Evolutionary conservation across 2,329 filamentous ascomycete species (phyloP).

Genomic region (Colletotrichum shisoi): DNA sequence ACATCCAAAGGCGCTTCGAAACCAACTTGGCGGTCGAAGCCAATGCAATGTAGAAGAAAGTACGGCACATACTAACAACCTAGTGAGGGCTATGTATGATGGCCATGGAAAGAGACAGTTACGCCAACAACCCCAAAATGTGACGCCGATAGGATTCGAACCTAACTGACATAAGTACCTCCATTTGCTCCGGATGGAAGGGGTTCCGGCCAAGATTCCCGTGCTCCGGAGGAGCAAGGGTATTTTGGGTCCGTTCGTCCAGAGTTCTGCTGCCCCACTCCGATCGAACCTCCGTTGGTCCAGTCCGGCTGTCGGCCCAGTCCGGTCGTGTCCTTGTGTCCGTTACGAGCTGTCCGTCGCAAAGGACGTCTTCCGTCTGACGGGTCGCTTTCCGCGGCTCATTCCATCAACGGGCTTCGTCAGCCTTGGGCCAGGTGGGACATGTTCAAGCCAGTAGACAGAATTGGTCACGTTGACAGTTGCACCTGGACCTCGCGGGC

Average conservation of each 20-base stretch:
- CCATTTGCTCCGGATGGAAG: too few species aligned
- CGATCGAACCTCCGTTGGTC: conserved; percentile 25
- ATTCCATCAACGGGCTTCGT: neutral
- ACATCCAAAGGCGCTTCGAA: neutral
- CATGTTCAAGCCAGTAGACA: neutral
- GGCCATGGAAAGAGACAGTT: too few species aligned
- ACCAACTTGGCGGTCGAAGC: neutral
- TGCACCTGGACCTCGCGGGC: neutral
- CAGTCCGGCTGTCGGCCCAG: conserved; percentile 15
- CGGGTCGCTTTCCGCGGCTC: neutral
- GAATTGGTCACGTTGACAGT: neutral
- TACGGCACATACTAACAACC: neutral
- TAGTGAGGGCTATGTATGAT: neutral
- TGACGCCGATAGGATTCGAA: too few species aligned
- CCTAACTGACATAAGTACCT: too few species aligned
- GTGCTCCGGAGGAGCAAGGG: neutral
- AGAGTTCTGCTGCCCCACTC: neutral
- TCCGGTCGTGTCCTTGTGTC: conserved; percentile 8
- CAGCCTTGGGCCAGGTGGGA: neutral
- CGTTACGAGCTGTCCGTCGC: neutral
- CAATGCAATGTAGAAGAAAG: neutral
- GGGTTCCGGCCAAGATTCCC: neutral
- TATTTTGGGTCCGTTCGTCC: conserved; percentile 22
- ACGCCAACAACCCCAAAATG: too few species aligned
- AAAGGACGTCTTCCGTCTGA: neutral